Evolutionary conservation across 106 monocot genomes (phyloP), one percentile per base, ranked within the genome.

Genomic region (Apostasia ramifera): DNA sequence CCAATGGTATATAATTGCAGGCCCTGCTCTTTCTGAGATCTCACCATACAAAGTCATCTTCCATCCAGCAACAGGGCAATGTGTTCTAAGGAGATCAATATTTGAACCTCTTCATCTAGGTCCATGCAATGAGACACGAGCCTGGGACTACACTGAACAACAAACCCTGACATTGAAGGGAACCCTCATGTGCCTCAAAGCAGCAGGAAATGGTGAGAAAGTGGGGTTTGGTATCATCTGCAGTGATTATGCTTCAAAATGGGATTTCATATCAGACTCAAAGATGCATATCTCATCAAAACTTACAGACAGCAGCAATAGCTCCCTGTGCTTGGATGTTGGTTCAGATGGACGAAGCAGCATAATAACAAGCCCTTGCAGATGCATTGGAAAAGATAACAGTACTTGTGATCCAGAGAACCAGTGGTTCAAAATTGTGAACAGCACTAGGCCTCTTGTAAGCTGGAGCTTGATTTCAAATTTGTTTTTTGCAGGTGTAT

Each of bases 391-490:
- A 46, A 61, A 61, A 3, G 74, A 11, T 3, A 50, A 81, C 14
- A 48, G 66, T 44, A 9, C 44, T 5, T 92, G 92, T 46, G 81
- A 92, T 4, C 73, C 85, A 2, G 79, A 85, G 65, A 79, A 76
- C 52, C 92, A 92, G 68, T 92, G 92, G 92, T 88, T 92, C 72
- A 88, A 83, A 73, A 51, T 92, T 14, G 74, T 88, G 6, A 72
- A 13, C 51, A 92, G 82, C 68, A 83, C 73, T 15, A 70, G 87
- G 57, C 66, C 3, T 48, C 39, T 46, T 6, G 49, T 5, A 4
- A 53, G 37, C 43, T 51, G 26, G 26, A 26, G 26, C 0, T 26
- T 26, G 26, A 26, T 26, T 26, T 26, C 26, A 26, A 26, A 26
- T 26, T 26, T 26, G 26, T 26, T 26, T 26, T 26, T 26, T 26